A percentile compares a stretch with the other conserved stretches of the same genome.
Evolutionary conservation across 2,329 filamentous ascomycete species (phyloP).

Genomic region (Ophiostoma ips): DNA sequence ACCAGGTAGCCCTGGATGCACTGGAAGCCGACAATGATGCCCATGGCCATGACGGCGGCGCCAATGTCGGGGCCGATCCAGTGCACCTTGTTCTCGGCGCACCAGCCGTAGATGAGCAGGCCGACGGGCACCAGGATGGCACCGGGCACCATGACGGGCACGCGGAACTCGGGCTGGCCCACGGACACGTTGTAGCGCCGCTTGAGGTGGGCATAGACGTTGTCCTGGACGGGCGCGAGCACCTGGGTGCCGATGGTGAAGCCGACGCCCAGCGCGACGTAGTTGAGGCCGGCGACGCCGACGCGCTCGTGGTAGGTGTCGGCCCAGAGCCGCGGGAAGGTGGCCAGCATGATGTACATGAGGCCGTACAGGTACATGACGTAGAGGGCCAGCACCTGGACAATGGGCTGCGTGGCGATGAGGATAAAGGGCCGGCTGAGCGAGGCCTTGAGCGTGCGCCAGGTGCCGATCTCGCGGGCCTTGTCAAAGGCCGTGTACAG

Average conservation of each 20-base stretch:
- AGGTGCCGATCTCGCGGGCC: conserved; percentile 16
- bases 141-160: conserved; percentile 28
- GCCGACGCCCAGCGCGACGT: conserved; percentile 23
- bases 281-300: conserved; percentile 24
- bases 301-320: conserved; percentile 20
- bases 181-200: conserved; percentile 20
- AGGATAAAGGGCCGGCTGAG: conserved; percentile 37
- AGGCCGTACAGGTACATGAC: conserved; percentile 31
- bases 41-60: conserved; percentile 24
- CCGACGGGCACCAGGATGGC: conserved; percentile 28
- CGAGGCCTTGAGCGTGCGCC: conserved; percentile 20
- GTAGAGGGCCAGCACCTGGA: conserved; percentile 36
- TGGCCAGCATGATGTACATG: conserved; percentile 37
- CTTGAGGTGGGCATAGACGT: conserved; percentile 30
- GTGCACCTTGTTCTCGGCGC: conserved; percentile 26
- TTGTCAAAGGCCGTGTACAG: conserved; percentile 39
- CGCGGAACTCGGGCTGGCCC: conserved; percentile 29
- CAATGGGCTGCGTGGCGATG: conserved; percentile 36
- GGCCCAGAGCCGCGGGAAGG: conserved; percentile 33
- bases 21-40: conserved; percentile 29
- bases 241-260: conserved; percentile 32
- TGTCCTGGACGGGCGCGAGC: conserved; percentile 31
- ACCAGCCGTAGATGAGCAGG: conserved; percentile 33
- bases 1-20: conserved; percentile 33
- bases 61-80: conserved; percentile 34